A percentile compares a stretch with the other conserved stretches of the same genome.
These are phyloP conservation scores for Pugionium cornutum DNA, from an alignment of 345 rosid genomes.

Conservation along the genomic window DNA sequence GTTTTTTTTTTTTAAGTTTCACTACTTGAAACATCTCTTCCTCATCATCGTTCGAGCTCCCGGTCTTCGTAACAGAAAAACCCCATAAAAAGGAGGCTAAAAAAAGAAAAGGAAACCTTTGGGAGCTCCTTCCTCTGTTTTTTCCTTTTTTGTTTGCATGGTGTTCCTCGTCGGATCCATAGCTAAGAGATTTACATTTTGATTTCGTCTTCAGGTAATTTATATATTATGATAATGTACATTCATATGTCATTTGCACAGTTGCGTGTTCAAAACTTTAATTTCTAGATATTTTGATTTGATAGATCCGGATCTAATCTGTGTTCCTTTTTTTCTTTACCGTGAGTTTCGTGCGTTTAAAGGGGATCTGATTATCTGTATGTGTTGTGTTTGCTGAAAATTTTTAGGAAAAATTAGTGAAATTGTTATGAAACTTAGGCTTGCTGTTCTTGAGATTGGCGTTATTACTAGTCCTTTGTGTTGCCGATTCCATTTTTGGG, in stretches of 20 bases:
- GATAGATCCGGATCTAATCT: conserved; percentile 26
- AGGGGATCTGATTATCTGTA: background rate
- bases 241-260: background rate
- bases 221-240: background rate
- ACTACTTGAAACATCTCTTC: conserved; percentile 22
- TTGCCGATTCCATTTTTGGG: conserved; percentile 1
- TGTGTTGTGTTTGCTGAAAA: conserved; percentile 1
- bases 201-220: conserved; percentile 39
- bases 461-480: background rate
- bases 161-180: conserved; percentile 33
- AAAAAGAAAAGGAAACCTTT: background rate
- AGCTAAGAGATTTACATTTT: conserved; percentile 36
- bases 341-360: background rate
- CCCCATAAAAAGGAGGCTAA: conserved; percentile 8
- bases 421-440: background rate
- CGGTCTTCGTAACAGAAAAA: conserved; percentile 28
- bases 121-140: conserved; percentile 16
- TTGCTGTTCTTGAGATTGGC: conserved; percentile 21
- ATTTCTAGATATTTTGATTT: background rate
- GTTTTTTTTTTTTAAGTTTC: background rate
- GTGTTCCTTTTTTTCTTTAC: background rate
- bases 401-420: background rate
- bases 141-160: conserved; percentile 13
- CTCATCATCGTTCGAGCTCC: conserved; percentile 35
- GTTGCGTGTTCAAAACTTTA: no score